Conservation (phyloP, 257 asterid genomes). For the Scutellaria minor region DNA sequence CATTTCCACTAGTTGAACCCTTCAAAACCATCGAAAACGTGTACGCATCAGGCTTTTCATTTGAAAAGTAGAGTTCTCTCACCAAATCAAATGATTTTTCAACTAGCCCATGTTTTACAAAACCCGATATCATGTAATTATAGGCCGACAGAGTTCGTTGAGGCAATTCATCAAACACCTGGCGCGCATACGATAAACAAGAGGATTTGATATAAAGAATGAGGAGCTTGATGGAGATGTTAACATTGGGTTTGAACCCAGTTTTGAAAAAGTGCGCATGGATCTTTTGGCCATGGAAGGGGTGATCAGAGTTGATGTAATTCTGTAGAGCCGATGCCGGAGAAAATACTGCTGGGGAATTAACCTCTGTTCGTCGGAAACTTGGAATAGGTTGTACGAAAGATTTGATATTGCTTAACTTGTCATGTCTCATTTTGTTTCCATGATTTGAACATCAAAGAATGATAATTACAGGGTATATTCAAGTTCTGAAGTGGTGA, state of each 20-base stretch:
- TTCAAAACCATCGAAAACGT: constrained; percentile 82
- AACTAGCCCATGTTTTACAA: constrained; percentile 52
- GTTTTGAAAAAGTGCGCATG: constrained; percentile 74
- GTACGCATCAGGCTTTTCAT: constrained; percentile 69
- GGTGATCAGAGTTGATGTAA: constrained; percentile 73
- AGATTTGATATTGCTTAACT: constrained; percentile 38
- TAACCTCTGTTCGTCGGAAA: constrained; percentile 35
- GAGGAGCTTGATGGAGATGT: constrained; percentile 76
- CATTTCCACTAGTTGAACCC: constrained; percentile 51
- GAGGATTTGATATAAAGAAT: constrained; percentile 60
- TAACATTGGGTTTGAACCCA: constrained; percentile 66
- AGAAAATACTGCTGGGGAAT: constrained; percentile 39
- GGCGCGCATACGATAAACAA: constrained; percentile 57
- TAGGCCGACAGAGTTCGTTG: constrained; percentile 71
- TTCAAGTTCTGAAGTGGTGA: background rate
- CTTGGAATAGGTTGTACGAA: constrained; percentile 1
- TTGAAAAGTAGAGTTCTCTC: constrained; percentile 47
- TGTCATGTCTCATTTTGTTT: constrained; percentile 46
- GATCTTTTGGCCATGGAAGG: constrained; percentile 73
- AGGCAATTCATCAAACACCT: constrained; percentile 77
- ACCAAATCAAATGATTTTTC: constrained; percentile 58
- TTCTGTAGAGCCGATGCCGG: constrained; percentile 59
- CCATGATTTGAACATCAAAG: constrained; percentile 25
- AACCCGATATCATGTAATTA: constrained; percentile 85
- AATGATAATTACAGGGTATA: background rate